These are phyloP conservation scores for Chaetomium globosum DNA, from an alignment of 2,329 filamentous ascomycete species.

Conservation along the genomic window DNA sequence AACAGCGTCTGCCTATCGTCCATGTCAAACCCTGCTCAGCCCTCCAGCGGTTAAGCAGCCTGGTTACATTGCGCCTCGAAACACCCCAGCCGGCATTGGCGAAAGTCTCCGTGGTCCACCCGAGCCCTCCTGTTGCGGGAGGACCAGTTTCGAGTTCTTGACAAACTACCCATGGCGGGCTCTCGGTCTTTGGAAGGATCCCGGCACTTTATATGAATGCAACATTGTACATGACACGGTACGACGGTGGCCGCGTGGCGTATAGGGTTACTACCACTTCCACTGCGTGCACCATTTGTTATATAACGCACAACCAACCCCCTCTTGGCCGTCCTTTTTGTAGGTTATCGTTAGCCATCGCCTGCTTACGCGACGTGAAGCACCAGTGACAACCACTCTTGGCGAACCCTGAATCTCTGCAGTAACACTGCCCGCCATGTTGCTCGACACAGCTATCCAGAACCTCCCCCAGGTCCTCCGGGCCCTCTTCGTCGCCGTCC, in stretches of 20 bases:
- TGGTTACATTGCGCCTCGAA: background rate
- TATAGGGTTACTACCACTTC: background rate
- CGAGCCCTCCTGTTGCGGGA: background rate
- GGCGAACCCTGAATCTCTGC: background rate
- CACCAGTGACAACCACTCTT: background rate
- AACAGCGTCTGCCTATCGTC: background rate
- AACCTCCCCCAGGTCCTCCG: slow-evolving; percentile 14
- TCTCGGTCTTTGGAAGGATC: background rate
- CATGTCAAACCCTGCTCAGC: background rate
- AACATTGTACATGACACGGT: background rate
- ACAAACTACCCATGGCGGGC: background rate
- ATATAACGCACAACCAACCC: background rate
- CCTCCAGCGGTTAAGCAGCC: slow-evolving; percentile 1
- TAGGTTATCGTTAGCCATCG: background rate
- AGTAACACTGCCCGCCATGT: background rate
- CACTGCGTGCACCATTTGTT: background rate
- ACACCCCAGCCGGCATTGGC: background rate
- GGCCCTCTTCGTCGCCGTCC: slow-evolving; percentile 50
- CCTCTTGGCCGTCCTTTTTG: background rate
- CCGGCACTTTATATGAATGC: background rate
- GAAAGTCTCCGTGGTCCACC: slow-evolving; percentile 8
- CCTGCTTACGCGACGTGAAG: background rate
- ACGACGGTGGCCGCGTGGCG: background rate
- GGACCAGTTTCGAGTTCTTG: background rate
- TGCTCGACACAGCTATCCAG: background rate